Evolutionary conservation across 192 early-diverging fungal genomes (phyloP).

Genomic region (Entophlyctis helioformis): DNA sequence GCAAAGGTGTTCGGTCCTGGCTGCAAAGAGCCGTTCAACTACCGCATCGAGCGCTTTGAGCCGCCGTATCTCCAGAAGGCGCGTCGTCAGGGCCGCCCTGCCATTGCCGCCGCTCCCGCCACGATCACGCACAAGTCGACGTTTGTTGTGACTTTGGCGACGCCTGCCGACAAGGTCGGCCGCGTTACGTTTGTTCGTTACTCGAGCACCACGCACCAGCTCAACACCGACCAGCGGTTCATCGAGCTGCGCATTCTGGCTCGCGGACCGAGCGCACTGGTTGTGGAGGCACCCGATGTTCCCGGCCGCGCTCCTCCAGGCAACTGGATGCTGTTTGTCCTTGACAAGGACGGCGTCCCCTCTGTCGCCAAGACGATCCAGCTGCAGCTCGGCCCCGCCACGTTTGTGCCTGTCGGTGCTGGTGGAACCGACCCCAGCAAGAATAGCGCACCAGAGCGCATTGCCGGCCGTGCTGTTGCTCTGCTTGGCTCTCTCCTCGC

Average conservation of each 20-base stretch:
- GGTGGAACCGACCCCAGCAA: no score
- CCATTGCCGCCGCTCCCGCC: constrained; percentile 5
- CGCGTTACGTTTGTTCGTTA: constrained; percentile 17
- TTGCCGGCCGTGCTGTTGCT: not conserved
- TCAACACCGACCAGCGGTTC: constrained; percentile 30
- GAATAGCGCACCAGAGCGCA: no score
- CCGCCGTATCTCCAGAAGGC: constrained; percentile 5
- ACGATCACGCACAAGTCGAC: constrained; percentile 8
- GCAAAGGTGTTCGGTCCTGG: no score
- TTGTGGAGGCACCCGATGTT: constrained; percentile 16
- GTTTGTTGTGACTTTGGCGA: constrained; percentile 6
- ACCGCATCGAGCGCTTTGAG: constrained; percentile 6
- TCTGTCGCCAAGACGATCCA: constrained; percentile 7
- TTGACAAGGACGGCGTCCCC: constrained; percentile 16
- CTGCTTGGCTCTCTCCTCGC: no score
- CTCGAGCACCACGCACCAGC: constrained; percentile 23
- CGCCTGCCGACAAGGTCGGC: constrained; percentile 2
- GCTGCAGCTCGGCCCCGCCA: constrained; percentile 1
- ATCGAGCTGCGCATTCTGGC: constrained; percentile 14
- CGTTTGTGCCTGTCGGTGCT: no score
- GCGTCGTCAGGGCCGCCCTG: not conserved
- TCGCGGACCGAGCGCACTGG: not conserved
- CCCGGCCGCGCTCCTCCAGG: constrained; percentile 18
- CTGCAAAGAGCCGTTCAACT: constrained; percentile 9
- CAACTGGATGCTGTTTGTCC: constrained; percentile 25